A percentile compares a stretch with the other conserved stretches of the same genome.
Conservation (phyloP, 1,284 basidiomycete genomes). For the Cutaneotrichosporon daszewskae region DNA sequence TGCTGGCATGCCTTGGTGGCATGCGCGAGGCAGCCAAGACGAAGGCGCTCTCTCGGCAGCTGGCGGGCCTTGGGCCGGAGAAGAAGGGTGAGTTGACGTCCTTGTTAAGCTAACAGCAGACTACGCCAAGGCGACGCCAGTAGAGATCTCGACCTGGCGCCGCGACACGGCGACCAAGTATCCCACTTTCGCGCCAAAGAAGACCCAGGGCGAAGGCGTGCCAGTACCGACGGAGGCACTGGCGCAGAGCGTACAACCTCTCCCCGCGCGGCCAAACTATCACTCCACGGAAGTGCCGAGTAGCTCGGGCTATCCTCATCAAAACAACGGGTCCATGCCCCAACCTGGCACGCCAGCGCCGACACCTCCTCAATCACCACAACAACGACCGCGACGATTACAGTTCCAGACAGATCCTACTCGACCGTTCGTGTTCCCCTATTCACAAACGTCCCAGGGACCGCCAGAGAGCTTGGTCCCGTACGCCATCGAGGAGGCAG, state of each 20-base stretch:
- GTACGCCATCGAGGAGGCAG: slow-evolving; percentile 91
- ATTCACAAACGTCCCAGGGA: slow-evolving; percentile 56
- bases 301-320: slow-evolving; percentile 17
- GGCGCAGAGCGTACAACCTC: slow-evolving; percentile 84
- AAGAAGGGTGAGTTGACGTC: slow-evolving; percentile 52
- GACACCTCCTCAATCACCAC: slow-evolving; percentile 71
- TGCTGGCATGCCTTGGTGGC: slow-evolving; percentile 88
- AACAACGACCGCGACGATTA: slow-evolving; percentile 86
- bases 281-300: slow-evolving; percentile 51
- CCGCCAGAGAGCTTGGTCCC: slow-evolving; percentile 61
- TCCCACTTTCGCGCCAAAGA: slow-evolving; percentile 73
- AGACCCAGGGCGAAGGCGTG: slow-evolving; percentile 44
- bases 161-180: slow-evolving; percentile 89
- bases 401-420: slow-evolving; percentile 97
- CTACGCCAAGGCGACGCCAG: slow-evolving; percentile 73
- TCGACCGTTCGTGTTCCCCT: slow-evolving; percentile 92
- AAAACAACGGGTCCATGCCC: slow-evolving; percentile 17
- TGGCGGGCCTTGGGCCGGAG: slow-evolving; percentile 62
- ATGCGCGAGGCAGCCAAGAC: slow-evolving; percentile 76
- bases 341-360: slow-evolving; percentile 79
- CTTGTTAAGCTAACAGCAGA: slow-evolving; percentile 29
- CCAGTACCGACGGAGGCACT: slow-evolving; percentile 55
- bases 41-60: slow-evolving; percentile 77
- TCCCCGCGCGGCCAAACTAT: slow-evolving; percentile 86
- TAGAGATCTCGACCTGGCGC: slow-evolving; percentile 80